These are phyloP conservation scores for Trypanosomatidae sp. DNA, from an alignment of 208 protist genomes.

Conservation along the genomic window DNA sequence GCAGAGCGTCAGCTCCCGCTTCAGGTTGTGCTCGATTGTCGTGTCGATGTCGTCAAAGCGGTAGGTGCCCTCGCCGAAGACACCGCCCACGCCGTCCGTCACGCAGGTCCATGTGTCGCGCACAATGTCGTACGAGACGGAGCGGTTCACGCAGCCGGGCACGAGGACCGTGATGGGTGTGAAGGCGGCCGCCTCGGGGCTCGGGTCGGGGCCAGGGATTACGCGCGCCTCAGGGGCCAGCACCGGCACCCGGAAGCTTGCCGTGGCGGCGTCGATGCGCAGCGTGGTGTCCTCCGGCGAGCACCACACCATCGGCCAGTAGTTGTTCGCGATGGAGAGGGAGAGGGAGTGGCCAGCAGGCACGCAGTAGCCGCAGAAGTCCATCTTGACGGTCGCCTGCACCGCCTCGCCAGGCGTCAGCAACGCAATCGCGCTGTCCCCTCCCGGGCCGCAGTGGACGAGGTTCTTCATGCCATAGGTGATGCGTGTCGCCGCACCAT, in stretches of 20 bases:
- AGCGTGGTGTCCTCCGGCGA: constrained; percentile 57
- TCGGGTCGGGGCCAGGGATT: constrained; percentile 28
- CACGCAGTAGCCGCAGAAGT: constrained; percentile 68
- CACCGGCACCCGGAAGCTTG: constrained; percentile 30
- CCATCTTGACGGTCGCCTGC: constrained; percentile 38
- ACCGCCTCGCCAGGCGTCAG: constrained; percentile 24
- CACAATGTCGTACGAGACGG: constrained; percentile 49
- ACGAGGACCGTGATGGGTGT: constrained; percentile 54
- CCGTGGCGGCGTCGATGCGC: constrained; percentile 28
- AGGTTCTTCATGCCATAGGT: constrained; percentile 63
- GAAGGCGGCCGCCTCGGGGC: constrained; percentile 39
- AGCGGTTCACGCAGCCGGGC: constrained; percentile 40
- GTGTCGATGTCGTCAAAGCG: constrained; percentile 67
- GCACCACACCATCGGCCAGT: constrained; percentile 69
- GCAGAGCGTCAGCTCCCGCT: constrained; percentile 50
- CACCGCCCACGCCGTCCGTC: constrained; percentile 50
- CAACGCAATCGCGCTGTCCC: constrained; percentile 30
- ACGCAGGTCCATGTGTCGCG: constrained; percentile 55
- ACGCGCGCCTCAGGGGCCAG: too few species aligned
- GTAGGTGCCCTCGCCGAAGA: constrained; percentile 67
- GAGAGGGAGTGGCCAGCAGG: constrained; percentile 50
- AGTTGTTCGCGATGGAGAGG: constrained; percentile 61
- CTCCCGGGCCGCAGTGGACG: constrained; percentile 34
- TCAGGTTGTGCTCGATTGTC: constrained; percentile 63
- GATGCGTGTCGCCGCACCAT: constrained; percentile 55